Base-by-base conservation (phyloP, 305 asterid species). In the Euphrasia arctica region DNA sequence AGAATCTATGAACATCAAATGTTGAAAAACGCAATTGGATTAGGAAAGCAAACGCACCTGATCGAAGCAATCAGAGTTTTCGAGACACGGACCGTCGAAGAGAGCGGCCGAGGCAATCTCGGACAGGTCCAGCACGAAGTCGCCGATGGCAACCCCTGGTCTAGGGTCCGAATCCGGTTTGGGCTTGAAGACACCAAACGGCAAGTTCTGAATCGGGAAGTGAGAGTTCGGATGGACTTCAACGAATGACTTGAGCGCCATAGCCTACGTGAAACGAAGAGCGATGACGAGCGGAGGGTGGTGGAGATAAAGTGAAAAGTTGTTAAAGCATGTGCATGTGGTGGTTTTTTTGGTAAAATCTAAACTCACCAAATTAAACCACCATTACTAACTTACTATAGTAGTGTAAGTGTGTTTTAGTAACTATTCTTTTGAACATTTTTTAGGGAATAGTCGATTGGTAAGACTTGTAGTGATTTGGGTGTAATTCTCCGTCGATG, bases 151-250 rank as follows among this genome's bases (percentile, higher is more conserved):
- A 31, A 94, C 95, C 9, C 77, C 97, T 15, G 96, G 95, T 18
- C 89, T 54, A 68, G 98, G 82, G 42, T 72, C 74, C 49, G 93
- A 78, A 73, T 42, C 71, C 47, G 88, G 71, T 66, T 62, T 70
- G 22, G 82, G 74, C 79, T 76, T 83, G 84, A 94, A 94, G 11
- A 94, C 93, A 5, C 99, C 99, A 74, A 73, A 94, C 15, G 99
- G 99, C 10, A 94, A 83, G 68, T 94, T 94, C 81, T 94, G 95
- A 15, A 94, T 78, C 22, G 99, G 95, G 78, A 94, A 94, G 81
- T 90, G 97, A 28, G 97, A 94, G 66, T 85, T 96, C 57, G 93
- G 81, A 1, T 59, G 81, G 63, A 94, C 95, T 67, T 86, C 77
- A 25, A 94, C 71, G 71, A 94, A 94, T 25, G 97, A 94, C 72